Evolutionary conservation across 345 rosid genomes (phyloP).

Genomic region (Luvunga scandens): DNA sequence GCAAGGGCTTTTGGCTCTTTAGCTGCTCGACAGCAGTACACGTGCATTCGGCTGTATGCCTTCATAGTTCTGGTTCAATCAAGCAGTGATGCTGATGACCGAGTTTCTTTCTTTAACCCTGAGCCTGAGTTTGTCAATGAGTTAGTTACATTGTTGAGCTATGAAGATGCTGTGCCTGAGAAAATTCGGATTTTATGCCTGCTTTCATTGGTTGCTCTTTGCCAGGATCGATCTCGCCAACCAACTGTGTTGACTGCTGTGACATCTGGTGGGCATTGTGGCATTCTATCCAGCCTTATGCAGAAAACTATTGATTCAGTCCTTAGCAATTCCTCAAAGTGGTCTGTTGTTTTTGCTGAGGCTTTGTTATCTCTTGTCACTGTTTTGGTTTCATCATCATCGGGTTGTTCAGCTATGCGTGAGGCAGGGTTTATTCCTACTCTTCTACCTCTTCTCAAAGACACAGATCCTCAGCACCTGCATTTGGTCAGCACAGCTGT

Average conservation of each 20-base stretch:
- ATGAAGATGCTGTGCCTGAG: constrained; percentile 83
- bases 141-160: constrained; percentile 72
- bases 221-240: constrained; percentile 92
- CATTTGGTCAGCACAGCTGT: constrained; percentile 89
- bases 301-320: constrained; percentile 90
- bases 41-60: constrained; percentile 88
- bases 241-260: constrained; percentile 81
- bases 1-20: constrained; percentile 86
- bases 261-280: constrained; percentile 88
- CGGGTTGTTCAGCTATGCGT: constrained; percentile 92
- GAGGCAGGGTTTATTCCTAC: constrained; percentile 94
- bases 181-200: constrained; percentile 74
- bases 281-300: constrained; percentile 87
- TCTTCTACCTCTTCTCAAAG: constrained; percentile 89
- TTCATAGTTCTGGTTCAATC: constrained; percentile 92
- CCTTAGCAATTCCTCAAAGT: constrained; percentile 56
- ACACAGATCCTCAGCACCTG: constrained; percentile 87
- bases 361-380: constrained; percentile 88
- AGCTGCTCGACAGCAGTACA: constrained; percentile 78
- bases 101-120: constrained; percentile 77
- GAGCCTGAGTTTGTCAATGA: constrained; percentile 97
- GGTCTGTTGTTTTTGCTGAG: constrained; percentile 86
- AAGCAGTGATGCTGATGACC: constrained; percentile 70
- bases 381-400: constrained; percentile 83
- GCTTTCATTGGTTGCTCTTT: constrained; percentile 82